phyloP scores from a whole-genome alignment of 192 early-diverging fungal species.

The Borealophlyctis nickersoniae region DNA sequence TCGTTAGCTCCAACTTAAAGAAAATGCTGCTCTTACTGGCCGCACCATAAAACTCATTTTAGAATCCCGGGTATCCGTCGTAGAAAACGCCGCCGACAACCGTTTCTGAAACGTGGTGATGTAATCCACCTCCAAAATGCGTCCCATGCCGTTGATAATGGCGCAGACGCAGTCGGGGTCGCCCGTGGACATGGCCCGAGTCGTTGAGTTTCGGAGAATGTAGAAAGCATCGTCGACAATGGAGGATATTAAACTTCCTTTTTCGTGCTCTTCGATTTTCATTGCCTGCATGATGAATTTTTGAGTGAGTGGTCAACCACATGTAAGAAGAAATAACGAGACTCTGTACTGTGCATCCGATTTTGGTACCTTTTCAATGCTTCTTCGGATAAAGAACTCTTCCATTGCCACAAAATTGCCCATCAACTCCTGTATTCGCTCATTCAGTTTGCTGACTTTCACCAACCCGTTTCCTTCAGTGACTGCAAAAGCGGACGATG shows the following conservation, averaged over 20 bases:
- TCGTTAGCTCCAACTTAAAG: constrained; percentile 1
- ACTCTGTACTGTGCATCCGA: no score
- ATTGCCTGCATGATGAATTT: constrained; percentile 56
- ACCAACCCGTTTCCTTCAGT: constrained; percentile 58
- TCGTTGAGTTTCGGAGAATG: constrained; percentile 73
- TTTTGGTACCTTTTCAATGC: constrained; percentile 70
- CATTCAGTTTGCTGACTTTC: constrained; percentile 53
- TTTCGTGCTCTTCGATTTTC: constrained; percentile 51
- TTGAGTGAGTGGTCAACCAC: neutral
- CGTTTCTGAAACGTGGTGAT: constrained; percentile 61
- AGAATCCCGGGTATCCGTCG: constrained; percentile 50
- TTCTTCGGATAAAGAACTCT: constrained; percentile 69
- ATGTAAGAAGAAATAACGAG: neutral
- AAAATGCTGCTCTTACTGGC: no score
- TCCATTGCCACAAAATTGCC: constrained; percentile 68
- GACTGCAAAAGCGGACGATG: constrained; percentile 9
- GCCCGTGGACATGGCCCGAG: constrained; percentile 69
- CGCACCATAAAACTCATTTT: constrained; percentile 65
- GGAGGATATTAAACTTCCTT: constrained; percentile 31
- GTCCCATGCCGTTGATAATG: constrained; percentile 64
- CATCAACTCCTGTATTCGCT: constrained; percentile 61
- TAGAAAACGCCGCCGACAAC: constrained; percentile 50
- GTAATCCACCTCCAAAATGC: constrained; percentile 68
- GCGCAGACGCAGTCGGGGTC: constrained; percentile 67
- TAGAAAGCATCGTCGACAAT: constrained; percentile 95